Percentiles rank a stretch among this genome's conserved stretches.
These are phyloP conservation scores for Neodidymelliopsis sp. DNA, from an alignment of 2,329 filamentous ascomycete genomes.

Conservation along the genomic window DNA sequence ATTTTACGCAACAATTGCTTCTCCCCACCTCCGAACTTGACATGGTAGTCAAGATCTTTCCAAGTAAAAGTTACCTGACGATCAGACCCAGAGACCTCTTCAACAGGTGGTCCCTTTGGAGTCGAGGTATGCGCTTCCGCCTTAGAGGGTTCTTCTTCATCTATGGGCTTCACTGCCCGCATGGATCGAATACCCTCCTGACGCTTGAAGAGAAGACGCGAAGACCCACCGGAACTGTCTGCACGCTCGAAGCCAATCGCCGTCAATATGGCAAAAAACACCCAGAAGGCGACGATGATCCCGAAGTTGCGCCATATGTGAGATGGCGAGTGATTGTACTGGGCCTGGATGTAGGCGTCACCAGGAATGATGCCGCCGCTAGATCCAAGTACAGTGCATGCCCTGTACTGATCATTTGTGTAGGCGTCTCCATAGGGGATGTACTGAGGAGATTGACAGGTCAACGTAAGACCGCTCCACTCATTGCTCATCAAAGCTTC, in stretches of 20 bases:
- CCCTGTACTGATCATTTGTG: slow-evolving; percentile 41
- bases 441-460: slow-evolving; percentile 54
- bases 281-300: slow-evolving; percentile 53
- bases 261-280: slow-evolving; percentile 51
- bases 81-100: slow-evolving; percentile 1
- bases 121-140: no score
- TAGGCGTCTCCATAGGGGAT: slow-evolving; percentile 33
- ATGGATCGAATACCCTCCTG: no score
- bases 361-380: slow-evolving; percentile 61
- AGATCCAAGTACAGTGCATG: slow-evolving; percentile 67
- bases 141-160: no score
- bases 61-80: no score
- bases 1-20: slow-evolving; percentile 46
- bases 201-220: no score
- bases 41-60: slow-evolving; percentile 70
- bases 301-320: slow-evolving; percentile 51
- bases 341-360: slow-evolving; percentile 63
- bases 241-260: slow-evolving; percentile 43
- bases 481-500: slow-evolving; percentile 82
- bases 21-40: slow-evolving; percentile 68
- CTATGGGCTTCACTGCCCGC: no score
- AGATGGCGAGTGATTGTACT: slow-evolving; percentile 49
- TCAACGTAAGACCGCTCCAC: slow-evolving; percentile 51
- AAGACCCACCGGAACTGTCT: no score
- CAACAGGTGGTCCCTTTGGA: no score